Evolutionary conservation across 345 rosid genomes (phyloP).

Genomic region (Eucalyptus victrix): DNA sequence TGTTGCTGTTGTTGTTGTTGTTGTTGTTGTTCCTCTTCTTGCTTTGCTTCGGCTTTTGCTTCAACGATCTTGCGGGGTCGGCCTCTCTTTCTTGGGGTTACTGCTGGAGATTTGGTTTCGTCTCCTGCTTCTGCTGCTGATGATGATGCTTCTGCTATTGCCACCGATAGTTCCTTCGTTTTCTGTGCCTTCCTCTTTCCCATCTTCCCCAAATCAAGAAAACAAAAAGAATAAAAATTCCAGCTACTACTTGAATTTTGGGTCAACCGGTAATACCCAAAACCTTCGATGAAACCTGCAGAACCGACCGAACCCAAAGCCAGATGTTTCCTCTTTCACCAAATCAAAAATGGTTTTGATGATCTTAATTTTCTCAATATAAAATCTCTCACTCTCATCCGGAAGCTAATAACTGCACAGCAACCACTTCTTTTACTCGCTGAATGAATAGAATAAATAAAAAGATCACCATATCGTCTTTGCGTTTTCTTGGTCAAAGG

Average conservation of each 20-base stretch:
- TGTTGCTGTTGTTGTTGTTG: background rate
- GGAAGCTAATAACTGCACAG: background rate
- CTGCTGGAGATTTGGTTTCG: conserved; percentile 3
- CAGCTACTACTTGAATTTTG: background rate
- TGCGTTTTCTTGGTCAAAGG: background rate
- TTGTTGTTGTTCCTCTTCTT: background rate
- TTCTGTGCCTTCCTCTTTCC: conserved; percentile 69
- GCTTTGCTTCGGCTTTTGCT: conserved; percentile 14
- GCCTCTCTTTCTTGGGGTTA: conserved; percentile 61
- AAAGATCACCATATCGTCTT: background rate
- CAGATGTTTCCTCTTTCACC: background rate
- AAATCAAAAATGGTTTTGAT: background rate
- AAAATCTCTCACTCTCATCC: background rate
- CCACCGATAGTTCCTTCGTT: conserved; percentile 60
- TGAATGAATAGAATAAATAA: background rate
- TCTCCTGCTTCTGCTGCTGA: conserved; percentile 6
- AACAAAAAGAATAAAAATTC: background rate
- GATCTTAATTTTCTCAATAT: background rate
- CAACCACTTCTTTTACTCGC: background rate
- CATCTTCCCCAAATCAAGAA: conserved; percentile 14
- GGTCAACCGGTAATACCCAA: background rate
- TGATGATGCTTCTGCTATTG: conserved; percentile 49
- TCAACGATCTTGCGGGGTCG: conserved; percentile 67
- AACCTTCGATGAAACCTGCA: background rate
- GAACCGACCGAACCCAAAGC: background rate